phyloP scores from a whole-genome alignment of 345 rosid genomes.

The Brassica carinata region DNA sequence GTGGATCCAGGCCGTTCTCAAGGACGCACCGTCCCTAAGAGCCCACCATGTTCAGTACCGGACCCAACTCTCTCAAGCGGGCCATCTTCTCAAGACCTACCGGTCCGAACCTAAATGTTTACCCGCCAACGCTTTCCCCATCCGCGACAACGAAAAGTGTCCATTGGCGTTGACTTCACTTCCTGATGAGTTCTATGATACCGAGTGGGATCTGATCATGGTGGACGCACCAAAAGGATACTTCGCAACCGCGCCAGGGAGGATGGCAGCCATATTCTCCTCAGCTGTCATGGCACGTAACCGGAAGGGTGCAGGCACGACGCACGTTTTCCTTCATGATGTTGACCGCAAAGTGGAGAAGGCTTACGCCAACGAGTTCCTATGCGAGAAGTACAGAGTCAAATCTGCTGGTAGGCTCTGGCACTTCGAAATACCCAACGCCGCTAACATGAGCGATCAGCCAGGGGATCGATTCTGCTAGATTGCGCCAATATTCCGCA shows the following conservation, averaged over 20 bases:
- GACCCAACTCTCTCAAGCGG: constrained; percentile 60
- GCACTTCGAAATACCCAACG: constrained; percentile 77
- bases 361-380: constrained; percentile 59
- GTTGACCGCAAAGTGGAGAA: constrained; percentile 72
- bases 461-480: constrained; percentile 61
- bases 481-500: constrained; percentile 4
- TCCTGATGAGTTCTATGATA: constrained; percentile 79
- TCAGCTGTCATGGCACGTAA: constrained; percentile 76
- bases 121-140: constrained; percentile 54
- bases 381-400: constrained; percentile 57
- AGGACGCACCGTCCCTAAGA: constrained; percentile 47
- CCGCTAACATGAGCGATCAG: constrained; percentile 40
- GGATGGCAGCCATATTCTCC: constrained; percentile 86
- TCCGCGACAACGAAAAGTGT: constrained; percentile 57
- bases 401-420: constrained; percentile 59
- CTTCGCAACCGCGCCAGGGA: constrained; percentile 65
- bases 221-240: constrained; percentile 85
- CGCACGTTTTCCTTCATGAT: constrained; percentile 76
- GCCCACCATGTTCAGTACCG: constrained; percentile 71
- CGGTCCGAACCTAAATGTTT: constrained; percentile 49
- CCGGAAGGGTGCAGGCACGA: constrained; percentile 65
- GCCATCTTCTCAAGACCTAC: constrained; percentile 47
- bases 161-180: constrained; percentile 62
- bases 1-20: constrained; percentile 58
- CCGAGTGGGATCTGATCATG: constrained; percentile 87